Evolutionary conservation across 2,329 filamentous ascomycete species (phyloP).

Genomic region (Arachnomyces sp.): DNA sequence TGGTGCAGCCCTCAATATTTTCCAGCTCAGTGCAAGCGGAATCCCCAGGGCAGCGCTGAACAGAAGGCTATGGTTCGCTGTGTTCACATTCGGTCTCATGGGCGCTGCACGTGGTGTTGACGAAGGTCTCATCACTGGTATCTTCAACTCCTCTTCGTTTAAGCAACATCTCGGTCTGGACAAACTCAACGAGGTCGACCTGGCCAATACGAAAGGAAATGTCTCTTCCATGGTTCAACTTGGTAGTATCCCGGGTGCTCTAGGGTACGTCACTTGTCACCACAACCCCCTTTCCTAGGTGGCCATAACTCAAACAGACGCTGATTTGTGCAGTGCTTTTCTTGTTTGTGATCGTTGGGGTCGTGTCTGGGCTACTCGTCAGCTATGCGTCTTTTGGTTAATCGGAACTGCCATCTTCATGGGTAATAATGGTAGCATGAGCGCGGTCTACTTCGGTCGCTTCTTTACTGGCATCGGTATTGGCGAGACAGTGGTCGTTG

Average conservation of each 20-base stretch:
- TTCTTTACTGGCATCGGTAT: slow-evolving; percentile 39
- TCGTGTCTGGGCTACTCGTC: slow-evolving; percentile 31
- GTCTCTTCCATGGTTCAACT: slow-evolving; percentile 77
- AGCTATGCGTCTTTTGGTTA: slow-evolving; percentile 37
- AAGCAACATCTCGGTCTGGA: slow-evolving; percentile 52
- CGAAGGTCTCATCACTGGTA: slow-evolving; percentile 68
- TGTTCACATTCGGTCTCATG: slow-evolving; percentile 65
- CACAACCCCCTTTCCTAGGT: not conserved
- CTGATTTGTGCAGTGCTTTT: slow-evolving; percentile 39
- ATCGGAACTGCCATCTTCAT: slow-evolving; percentile 39
- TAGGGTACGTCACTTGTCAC: slow-evolving; percentile 40
- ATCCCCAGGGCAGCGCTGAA: slow-evolving; percentile 67
- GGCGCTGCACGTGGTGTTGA: slow-evolving; percentile 73
- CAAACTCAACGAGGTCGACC: slow-evolving; percentile 44
- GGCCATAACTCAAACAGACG: not conserved
- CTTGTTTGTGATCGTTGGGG: slow-evolving; percentile 43
- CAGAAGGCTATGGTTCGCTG: slow-evolving; percentile 71
- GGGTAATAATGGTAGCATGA: slow-evolving; percentile 28
- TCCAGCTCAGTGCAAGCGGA: slow-evolving; percentile 55
- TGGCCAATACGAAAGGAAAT: slow-evolving; percentile 65
- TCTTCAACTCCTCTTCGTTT: slow-evolving; percentile 61
- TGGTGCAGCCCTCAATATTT: slow-evolving; percentile 46
- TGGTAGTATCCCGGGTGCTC: slow-evolving; percentile 63
- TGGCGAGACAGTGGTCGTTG: slow-evolving; percentile 37
- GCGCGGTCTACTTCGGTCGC: slow-evolving; percentile 37